A percentile compares a stretch with the other conserved stretches of the same genome.
phyloP scores from a whole-genome alignment of 2,329 filamentous ascomycete genomes.

The Trichoderma arundinaceum region DNA sequence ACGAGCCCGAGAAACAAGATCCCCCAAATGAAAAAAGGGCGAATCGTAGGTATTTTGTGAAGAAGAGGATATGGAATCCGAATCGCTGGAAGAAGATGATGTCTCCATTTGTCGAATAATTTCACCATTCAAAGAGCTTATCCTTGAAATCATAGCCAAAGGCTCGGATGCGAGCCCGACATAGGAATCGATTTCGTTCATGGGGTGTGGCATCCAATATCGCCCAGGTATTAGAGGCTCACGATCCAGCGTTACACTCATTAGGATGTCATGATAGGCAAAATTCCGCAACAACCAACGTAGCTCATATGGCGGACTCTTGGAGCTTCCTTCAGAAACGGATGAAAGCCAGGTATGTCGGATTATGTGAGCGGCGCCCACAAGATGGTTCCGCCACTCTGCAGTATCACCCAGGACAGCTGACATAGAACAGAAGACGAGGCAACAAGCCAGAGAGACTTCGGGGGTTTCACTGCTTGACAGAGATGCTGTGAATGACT shows the following conservation, averaged over 20 bases:
- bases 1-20: too few species aligned
- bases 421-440: conserved; percentile 20
- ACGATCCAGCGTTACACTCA: conserved; percentile 5
- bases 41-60: too few species aligned
- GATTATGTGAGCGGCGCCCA: background rate
- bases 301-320: too few species aligned
- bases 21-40: too few species aligned
- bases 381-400: conserved; percentile 9
- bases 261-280: conserved; percentile 18
- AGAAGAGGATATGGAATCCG: conserved; percentile 8
- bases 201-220: conserved; percentile 13
- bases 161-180: conserved; percentile 9
- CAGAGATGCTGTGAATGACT: too few species aligned
- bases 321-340: too few species aligned
- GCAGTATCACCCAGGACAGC: conserved; percentile 11
- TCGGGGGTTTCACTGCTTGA: background rate
- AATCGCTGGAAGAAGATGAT: too few species aligned
- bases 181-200: conserved; percentile 1
- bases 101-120: too few species aligned
- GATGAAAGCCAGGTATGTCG: conserved; percentile 4
- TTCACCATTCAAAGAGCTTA: conserved; percentile 18
- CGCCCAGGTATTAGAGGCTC: conserved; percentile 1
- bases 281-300: conserved; percentile 18
- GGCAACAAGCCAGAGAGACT: conserved; percentile 10
- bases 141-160: conserved; percentile 12